Base-by-base conservation (phyloP, 345 rosid species). In the Raphanus raphanistrum region DNA sequence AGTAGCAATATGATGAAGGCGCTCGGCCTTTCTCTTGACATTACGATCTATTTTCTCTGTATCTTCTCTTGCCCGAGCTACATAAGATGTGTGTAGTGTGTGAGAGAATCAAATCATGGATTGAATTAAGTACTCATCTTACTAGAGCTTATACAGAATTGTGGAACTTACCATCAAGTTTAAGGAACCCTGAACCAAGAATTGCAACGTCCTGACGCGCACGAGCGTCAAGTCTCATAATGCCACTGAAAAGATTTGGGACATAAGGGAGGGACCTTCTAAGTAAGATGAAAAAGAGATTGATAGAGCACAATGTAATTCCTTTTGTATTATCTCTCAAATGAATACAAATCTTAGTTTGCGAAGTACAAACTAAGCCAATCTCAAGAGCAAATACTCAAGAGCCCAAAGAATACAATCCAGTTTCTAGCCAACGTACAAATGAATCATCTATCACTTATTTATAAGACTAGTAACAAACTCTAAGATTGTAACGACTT, bases 1-100 rank as follows among this genome's bases (percentile, higher is more conserved):
- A 36, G 87, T 84, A 59, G 98, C 93, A 61, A 95, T 86, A 66
- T 87, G 89, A 68, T 86, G 88, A 86, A 92, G 97, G 16, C 79
- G 79, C 59, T 95, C 96, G 16, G 98, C 99, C 72, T 90, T 95
- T 83, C 80, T 84, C 85, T 95, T 95, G 82, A 92, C 87, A 72
- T 79, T 48, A 73, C 88, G 93, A 75, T 95, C 98, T 83, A 95
- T 90, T 82, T 85, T 95, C 86, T 86, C 90, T n/a, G 98, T 95
- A 80, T 90, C 98, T 85, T 95, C 88, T 76, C 99, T 88, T 48
- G 93, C 98, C 73, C 98, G 88, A 85, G 98, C 99, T 95, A 80
- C 82, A 32, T 64, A n/a, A n/a, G n/a, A n/a, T n/a, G n/a, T n/a
- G n/a, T n/a, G n/a, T n/a, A n/a, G n/a, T n/a, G n/a, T n/a, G n/a